Evolutionary conservation across 2,329 filamentous ascomycete species (phyloP), one percentile per base, ranked within the genome.

Genomic region (Aspergillus tamarii): DNA sequence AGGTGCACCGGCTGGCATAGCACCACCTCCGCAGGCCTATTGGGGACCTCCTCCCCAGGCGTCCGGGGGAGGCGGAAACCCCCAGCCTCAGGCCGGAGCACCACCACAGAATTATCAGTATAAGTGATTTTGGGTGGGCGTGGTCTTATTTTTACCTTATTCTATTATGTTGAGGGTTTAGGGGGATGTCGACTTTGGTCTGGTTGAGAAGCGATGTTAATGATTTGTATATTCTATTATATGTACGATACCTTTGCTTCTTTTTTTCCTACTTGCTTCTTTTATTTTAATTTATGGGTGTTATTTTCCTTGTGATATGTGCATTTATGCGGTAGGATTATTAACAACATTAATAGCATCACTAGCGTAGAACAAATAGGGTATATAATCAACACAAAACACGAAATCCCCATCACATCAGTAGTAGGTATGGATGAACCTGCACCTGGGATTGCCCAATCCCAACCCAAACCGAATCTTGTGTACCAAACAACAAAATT

Each of bases 1-100:
- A 30, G 70, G 70, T 4, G 66, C 70, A 61, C 64, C 69, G 55
- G 69, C 70, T 61, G 74, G 72, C 19, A 72, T 72, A 9, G 66
- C 67, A 12, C 72, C 72, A 2, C 72, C 70, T 5, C 71, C 72
- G 7, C 67, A 70, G 56, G 71, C 66, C 14, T 67, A 71, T 54
- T 63, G 41, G 30, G 48, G 50, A 5, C 62, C 63, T 23, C 63
- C 64, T 23, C 61, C 59, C 34, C 34, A 61, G 39, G 66, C 66
- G 16, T 67, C 66, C 4, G 67, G 67, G 54, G 56, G 54, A 63
- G 66, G 66, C 54, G 56, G 57, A 61, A 58, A 57, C 59, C 43
- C 54, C 61, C 60, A 61, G 59, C 16, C 39, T 19, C 39, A 36
- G 34, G 34, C 70, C 61, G 41, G 63, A 36, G 21, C 64, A 34